phyloP scores from a whole-genome alignment of 306 rosid genomes.

The Sesbania bispinosa region DNA sequence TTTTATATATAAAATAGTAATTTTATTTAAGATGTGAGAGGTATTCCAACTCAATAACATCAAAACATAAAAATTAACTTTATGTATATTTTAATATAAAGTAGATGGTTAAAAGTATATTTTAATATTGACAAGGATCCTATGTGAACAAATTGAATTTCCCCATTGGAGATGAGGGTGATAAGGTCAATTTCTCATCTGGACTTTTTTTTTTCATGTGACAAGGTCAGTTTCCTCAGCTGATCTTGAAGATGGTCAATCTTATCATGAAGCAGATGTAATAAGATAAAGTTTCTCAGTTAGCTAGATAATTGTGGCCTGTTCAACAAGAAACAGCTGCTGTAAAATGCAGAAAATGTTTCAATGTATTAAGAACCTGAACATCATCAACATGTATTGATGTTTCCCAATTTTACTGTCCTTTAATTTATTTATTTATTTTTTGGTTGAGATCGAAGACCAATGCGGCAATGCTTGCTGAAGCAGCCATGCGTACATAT shows the following conservation, averaged over 20 bases:
- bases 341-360: background rate
- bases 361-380: background rate
- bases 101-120: too few relatives aligned
- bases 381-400: slow-evolving; percentile 17
- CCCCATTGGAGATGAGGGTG: background rate
- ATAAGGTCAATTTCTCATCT: background rate
- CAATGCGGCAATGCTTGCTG: background rate
- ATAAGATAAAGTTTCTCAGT: background rate
- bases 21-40: too few relatives aligned
- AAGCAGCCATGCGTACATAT: background rate
- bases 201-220: background rate
- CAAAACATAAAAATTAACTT: too few relatives aligned
- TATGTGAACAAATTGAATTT: too few relatives aligned
- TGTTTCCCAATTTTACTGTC: background rate
- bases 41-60: too few relatives aligned
- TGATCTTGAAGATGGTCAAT: background rate
- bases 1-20: too few relatives aligned
- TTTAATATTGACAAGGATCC: too few relatives aligned
- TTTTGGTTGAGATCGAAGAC: background rate
- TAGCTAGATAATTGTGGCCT: background rate
- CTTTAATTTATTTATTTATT: background rate
- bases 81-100: too few relatives aligned
- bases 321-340: background rate
- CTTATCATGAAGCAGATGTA: background rate
- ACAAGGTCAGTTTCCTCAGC: background rate